Evolutionary conservation across 495 filamentous ascomycete genomes (phyloP), one percentile per base, ranked within the genome.

Genomic region (Penicillium atrosanguineum): DNA sequence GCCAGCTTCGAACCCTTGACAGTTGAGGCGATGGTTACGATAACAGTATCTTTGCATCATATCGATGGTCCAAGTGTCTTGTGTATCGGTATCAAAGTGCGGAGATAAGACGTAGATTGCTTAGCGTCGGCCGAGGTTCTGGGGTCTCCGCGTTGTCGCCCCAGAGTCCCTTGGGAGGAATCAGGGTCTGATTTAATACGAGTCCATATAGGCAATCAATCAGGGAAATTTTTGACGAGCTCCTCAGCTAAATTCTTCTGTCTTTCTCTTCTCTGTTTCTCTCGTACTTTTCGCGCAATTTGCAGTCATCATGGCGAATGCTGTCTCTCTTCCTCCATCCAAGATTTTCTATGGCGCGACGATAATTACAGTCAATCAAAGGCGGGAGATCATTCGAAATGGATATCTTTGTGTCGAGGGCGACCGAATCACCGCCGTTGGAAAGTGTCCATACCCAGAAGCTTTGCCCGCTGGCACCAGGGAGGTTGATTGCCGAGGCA

Each of bases 351-450:
- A 46, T n/a, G 21, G 39, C 15, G 70, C 70, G 11, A 76, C 72
- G 7, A 71, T 79, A 26, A 65, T 77, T 39, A 79, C 76, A 1
- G 63, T 79, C 45, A 75, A 77, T 46, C 12, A 50, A 19, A 31
- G 34, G 4, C 65, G 73, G 15, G 67, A 75, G 43, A 59, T 79
- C 31, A 68, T 77, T 29, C 61, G 56, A 28, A 56, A 77, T 52
- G 74, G 74, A 16, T 70, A 66, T 12, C 60, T 79, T 29, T 56
- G 70, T 0, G 60, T 76, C 2, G 43, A 68, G 40, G 59, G 44
- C 8, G 53, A 63, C 44, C 61, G 60, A 9, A 77, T 79, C 46
- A 54, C 57, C 8, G 68, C 61, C 20, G 61, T 79, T 25, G 76
- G 69, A 7, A 75, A 73, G 31, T 53, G 49, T 12, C 58, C 59